These are phyloP conservation scores for Hericium alpestre DNA, from an alignment of 768 basidiomycete genomes.

Conservation along the genomic window DNA sequence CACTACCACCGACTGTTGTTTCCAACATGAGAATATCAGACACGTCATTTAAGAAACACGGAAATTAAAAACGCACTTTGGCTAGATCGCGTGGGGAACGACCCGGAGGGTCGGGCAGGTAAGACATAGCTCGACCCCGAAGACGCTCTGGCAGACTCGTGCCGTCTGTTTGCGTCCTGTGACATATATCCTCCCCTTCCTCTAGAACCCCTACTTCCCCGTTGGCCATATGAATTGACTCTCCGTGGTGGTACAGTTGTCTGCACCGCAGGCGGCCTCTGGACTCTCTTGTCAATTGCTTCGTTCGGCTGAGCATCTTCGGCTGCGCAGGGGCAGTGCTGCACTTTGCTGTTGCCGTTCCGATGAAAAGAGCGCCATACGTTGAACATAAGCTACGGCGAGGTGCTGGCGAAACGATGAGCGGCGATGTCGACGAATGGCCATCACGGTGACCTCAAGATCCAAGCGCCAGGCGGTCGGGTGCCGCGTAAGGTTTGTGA, in stretches of 20 bases:
- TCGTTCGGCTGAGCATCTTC: constrained; percentile 14
- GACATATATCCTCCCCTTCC: no score
- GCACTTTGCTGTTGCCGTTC: background rate
- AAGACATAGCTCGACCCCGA: background rate
- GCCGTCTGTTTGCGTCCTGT: no score
- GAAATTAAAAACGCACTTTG: background rate
- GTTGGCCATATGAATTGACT: background rate
- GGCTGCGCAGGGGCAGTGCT: background rate
- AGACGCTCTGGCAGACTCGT: no score
- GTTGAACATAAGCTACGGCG: constrained; percentile 3
- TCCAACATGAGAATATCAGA: no score
- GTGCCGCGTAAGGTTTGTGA: no score
- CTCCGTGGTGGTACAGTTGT: background rate
- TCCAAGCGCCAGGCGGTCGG: no score
- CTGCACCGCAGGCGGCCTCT: constrained; percentile 2
- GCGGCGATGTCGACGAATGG: no score
- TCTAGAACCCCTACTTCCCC: background rate
- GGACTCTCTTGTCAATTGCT: constrained; percentile 3
- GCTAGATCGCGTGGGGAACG: background rate
- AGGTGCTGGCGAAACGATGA: background rate
- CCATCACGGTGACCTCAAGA: no score
- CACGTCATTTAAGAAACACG: constrained; percentile 2
- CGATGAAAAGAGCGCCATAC: background rate
- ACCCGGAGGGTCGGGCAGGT: background rate
- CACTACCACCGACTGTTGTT: no score